Evolutionary conservation across 2,329 filamentous ascomycete genomes (phyloP), one percentile per base, ranked within the genome.

Genomic region (Cadophora sp.): DNA sequence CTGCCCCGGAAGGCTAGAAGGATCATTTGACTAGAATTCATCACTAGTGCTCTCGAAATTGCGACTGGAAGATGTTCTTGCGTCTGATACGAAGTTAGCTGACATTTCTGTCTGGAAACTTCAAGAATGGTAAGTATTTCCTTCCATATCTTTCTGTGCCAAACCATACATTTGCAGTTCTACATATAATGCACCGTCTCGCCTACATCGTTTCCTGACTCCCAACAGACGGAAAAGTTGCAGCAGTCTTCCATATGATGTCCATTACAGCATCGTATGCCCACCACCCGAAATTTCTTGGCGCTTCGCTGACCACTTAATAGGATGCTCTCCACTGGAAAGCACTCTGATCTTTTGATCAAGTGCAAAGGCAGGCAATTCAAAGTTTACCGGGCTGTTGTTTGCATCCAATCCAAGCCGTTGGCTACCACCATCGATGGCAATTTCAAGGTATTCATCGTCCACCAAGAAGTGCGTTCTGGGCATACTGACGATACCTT

Each of bases 301-400:
- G n/a, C 48, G 2, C 27, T 39, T 43, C 39, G 36, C 60, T 63
- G 22, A 63, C 27, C 7, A 62, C 14, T 9, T 33, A 16, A 11
- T 36, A 66, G 67, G 13, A 24, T 68, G 27, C 39, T 65, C 9
- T 18, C 62, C 5, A 30, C 50, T 13, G 71, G 66, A 1, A 68
- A 67, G 50, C 73, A 69, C 56, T 67, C 72, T 14, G 72, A 73
- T 59, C 64, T 74, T 11, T 62, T 55, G 24, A 70, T 74, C 27
- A 68, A 64, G 22, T 73, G 69, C 36, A 30, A 65, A 36, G 65
- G 58, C 13, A 53, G 41, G 27, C 51, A 39, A 13, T 73, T 69
- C 48, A 62, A 68, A 33, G 66, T 68, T 30, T 71, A 75, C 65
- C 65, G 68, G 18, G 58, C 63, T 30, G 47, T 73, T 16, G 63